Conservation (phyloP, 148 eudicot species). For the Vaccinium darrowii region DNA sequence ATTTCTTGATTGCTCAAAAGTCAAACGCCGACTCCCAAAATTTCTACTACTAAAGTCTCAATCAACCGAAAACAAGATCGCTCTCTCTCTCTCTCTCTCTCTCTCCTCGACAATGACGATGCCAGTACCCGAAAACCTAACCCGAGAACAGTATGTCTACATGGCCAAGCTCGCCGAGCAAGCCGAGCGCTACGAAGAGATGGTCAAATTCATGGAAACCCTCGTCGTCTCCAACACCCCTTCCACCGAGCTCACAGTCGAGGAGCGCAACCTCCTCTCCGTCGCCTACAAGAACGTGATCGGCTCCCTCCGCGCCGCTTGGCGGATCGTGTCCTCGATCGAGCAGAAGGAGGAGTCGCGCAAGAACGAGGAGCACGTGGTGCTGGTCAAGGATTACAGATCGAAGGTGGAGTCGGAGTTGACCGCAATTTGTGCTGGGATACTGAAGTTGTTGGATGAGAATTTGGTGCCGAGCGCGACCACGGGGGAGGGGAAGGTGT, state of each 20-base stretch:
- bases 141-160: conserved; percentile 64
- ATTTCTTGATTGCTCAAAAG: not conserved
- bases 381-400: conserved; percentile 54
- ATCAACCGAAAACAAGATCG: not conserved
- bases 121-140: conserved; percentile 36
- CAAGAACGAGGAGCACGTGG: conserved; percentile 67
- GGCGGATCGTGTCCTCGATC: conserved; percentile 69
- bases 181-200: conserved; percentile 79
- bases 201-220: conserved; percentile 72
- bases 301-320: conserved; percentile 76
- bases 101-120: conserved; percentile 15
- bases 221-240: conserved; percentile 33
- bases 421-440: conserved; percentile 44
- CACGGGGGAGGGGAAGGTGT: conserved; percentile 30
- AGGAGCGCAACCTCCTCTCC: conserved; percentile 86
- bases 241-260: conserved; percentile 55
- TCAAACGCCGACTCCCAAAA: not conserved
- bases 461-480: conserved; percentile 31
- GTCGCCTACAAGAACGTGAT: conserved; percentile 93
- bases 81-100: not conserved
- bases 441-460: conserved; percentile 32
- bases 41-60: not conserved
- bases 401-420: conserved; percentile 57
- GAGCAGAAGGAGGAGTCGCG: conserved; percentile 77
- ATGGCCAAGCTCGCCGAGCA: conserved; percentile 76